Evolutionary conservation across 352 stramenopile genomes (phyloP).

Genomic region (Blastocystis sp.): DNA sequence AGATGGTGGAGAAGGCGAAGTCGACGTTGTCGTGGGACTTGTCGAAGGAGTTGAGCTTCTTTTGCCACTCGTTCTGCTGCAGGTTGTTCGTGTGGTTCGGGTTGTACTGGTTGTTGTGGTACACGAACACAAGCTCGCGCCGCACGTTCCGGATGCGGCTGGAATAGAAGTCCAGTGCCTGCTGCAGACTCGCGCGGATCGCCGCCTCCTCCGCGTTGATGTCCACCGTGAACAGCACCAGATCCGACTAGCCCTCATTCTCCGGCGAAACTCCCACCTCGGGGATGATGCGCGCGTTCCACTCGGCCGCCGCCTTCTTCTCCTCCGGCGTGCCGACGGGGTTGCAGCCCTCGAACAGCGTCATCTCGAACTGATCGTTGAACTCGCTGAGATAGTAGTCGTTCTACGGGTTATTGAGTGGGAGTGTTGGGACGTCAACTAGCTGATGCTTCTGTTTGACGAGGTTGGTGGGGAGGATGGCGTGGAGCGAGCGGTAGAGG

Average conservation of each 20-base stretch:
- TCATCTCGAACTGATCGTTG: slow-evolving; percentile 36
- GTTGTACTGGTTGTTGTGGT: slow-evolving; percentile 53
- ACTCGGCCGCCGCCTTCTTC: background rate
- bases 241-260: slow-evolving; percentile 17
- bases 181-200: background rate
- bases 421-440: background rate
- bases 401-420: slow-evolving; percentile 7
- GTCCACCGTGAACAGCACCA: slow-evolving; percentile 40
- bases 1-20: slow-evolving; percentile 26
- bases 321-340: background rate
- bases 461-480: slow-evolving; percentile 42
- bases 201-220: slow-evolving; percentile 37
- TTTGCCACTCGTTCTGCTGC: slow-evolving; percentile 55
- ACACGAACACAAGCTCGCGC: slow-evolving; percentile 70
- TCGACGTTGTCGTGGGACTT: slow-evolving; percentile 48
- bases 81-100: slow-evolving; percentile 68
- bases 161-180: background rate
- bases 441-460: slow-evolving; percentile 38
- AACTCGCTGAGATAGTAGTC: slow-evolving; percentile 66
- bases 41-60: slow-evolving; percentile 48
- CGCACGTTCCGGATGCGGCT: background rate
- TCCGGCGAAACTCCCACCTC: background rate
- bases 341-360: slow-evolving; percentile 46
- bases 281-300: slow-evolving; percentile 40
- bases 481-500: slow-evolving; percentile 11